These are phyloP conservation scores for Plenodomus biglobosus DNA, from an alignment of 2,329 filamentous ascomycete genomes.

Conservation along the genomic window DNA sequence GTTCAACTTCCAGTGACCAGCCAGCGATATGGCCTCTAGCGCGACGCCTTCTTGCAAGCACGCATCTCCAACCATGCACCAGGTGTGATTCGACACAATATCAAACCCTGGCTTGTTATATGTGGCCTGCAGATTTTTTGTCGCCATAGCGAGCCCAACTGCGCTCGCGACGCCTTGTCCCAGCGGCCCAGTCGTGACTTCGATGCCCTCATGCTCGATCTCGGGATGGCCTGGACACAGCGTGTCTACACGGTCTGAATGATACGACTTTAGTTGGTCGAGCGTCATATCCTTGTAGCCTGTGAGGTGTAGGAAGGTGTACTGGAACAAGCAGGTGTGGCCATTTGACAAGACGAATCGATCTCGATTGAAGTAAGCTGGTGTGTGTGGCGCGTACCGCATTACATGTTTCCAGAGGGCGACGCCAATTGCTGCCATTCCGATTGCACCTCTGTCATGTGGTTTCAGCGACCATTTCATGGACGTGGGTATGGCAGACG, in stretches of 20 bases:
- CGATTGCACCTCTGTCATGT: too few relatives aligned
- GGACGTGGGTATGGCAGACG: too few relatives aligned
- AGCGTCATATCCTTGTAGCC: conserved; percentile 59
- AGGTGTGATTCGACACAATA: conserved; percentile 56
- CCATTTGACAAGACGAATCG: conserved; percentile 65
- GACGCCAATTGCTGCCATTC: conserved; percentile 64
- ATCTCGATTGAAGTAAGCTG: conserved; percentile 62
- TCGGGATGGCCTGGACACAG: conserved; percentile 60
- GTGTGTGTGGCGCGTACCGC: conserved; percentile 61
- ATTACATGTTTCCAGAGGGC: conserved; percentile 65
- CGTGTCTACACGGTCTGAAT: conserved; percentile 49
- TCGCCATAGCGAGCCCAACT: conserved; percentile 55
- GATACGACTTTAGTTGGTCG: conserved; percentile 59
- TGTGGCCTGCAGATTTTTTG: conserved; percentile 61
- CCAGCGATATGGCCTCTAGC: conserved; percentile 59
- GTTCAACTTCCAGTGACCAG: conserved; percentile 58
- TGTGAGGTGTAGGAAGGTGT: conserved; percentile 55
- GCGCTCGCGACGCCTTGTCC: conserved; percentile 62
- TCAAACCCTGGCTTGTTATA: conserved; percentile 55
- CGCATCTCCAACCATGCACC: conserved; percentile 60
- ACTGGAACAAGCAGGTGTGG: conserved; percentile 58
- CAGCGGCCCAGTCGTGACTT: conserved; percentile 62
- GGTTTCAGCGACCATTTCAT: too few relatives aligned
- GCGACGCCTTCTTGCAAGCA: conserved; percentile 61
- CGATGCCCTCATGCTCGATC: conserved; percentile 59